phyloP scores from a whole-genome alignment of 2,329 filamentous ascomycete genomes.

The Thielaviopsis musarum region DNA sequence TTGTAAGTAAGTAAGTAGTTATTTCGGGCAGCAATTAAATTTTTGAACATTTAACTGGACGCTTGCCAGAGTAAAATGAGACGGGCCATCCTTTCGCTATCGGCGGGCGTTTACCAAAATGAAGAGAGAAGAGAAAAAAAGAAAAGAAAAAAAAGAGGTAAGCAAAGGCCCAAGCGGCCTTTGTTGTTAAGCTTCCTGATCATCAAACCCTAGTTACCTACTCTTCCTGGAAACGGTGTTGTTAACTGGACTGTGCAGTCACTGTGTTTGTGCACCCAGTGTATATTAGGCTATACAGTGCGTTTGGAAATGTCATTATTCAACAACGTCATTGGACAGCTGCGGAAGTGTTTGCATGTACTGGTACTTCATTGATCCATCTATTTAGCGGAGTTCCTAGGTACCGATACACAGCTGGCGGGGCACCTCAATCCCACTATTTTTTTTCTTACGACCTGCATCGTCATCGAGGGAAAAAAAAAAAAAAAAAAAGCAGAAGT shows the following conservation, averaged over 20 bases:
- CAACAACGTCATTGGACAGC: constrained; percentile 3
- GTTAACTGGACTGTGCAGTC: neutral
- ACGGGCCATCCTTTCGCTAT: neutral
- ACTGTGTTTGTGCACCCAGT: neutral
- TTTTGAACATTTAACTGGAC: neutral
- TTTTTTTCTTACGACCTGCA: neutral
- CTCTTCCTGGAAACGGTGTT: neutral
- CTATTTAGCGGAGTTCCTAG: neutral
- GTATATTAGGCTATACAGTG: neutral
- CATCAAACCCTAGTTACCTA: neutral
- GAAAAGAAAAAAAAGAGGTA: neutral
- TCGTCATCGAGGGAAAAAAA: neutral
- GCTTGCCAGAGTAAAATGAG: neutral
- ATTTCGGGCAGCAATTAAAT: neutral
- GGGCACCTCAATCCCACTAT: neutral
- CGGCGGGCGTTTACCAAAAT: neutral
- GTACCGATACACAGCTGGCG: constrained; percentile 1
- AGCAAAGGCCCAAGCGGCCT: neutral
- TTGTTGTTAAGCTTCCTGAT: neutral
- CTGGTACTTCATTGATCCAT: neutral
- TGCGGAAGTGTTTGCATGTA: constrained; percentile 5
- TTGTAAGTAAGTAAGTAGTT: too few species aligned
- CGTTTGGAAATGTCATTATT: neutral
- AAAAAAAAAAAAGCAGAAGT: neutral
- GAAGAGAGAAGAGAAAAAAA: neutral